Evolutionary conservation across 495 filamentous ascomycete genomes (phyloP).

Genomic region (Aspergillus panamensis): DNA sequence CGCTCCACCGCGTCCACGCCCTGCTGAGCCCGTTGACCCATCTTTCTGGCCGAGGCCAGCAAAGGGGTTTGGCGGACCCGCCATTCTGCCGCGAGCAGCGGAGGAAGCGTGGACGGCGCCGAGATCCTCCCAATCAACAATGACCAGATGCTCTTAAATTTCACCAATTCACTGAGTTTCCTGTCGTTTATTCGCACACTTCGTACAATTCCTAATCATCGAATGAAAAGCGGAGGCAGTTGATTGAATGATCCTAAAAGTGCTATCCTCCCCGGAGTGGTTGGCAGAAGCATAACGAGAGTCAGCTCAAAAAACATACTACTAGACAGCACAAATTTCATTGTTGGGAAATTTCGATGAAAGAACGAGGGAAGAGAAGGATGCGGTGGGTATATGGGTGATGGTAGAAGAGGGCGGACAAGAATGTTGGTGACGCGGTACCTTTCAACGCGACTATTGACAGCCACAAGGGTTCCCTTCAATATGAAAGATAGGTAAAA

Average conservation of each 20-base stretch:
- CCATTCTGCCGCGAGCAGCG: slow-evolving; percentile 39
- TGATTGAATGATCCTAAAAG: slow-evolving; percentile 17
- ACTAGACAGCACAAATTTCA: slow-evolving; percentile 1
- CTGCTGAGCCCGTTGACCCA: slow-evolving; percentile 26
- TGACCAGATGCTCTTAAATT: background rate
- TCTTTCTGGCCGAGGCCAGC: slow-evolving; percentile 30
- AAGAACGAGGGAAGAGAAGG: slow-evolving; percentile 10
- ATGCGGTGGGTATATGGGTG: slow-evolving; percentile 6
- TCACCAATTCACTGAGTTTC: background rate
- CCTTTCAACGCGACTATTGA: slow-evolving; percentile 12
- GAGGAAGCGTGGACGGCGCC: slow-evolving; percentile 19
- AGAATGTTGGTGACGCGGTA: slow-evolving; percentile 11
- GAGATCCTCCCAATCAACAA: slow-evolving; percentile 3
- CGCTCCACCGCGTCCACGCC: slow-evolving; percentile 33
- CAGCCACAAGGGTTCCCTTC: background rate
- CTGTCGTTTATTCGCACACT: background rate
- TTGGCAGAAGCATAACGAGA: slow-evolving; percentile 23
- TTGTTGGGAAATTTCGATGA: slow-evolving; percentile 10
- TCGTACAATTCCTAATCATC: background rate
- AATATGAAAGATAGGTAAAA: background rate
- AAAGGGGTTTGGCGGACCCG: slow-evolving; percentile 37
- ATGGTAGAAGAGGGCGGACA: slow-evolving; percentile 10
- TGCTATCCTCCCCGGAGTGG: slow-evolving; percentile 18
- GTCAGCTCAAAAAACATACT: slow-evolving; percentile 20
- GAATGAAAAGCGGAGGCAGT: slow-evolving; percentile 3